phyloP scores from a whole-genome alignment of 345 rosid species.

The Aegle marmelos region DNA sequence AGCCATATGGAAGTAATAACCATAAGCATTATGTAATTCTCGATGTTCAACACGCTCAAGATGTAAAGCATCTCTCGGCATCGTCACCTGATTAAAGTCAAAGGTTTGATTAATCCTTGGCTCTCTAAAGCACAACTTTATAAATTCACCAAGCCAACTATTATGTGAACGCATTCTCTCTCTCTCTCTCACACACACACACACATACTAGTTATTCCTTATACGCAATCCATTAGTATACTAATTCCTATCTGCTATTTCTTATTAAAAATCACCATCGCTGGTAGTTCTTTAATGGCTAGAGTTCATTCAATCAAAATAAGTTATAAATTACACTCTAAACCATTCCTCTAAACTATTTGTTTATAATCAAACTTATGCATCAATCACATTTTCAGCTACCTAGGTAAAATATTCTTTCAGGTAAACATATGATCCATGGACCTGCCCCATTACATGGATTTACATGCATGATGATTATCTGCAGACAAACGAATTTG shows the following conservation, averaged over 20 bases:
- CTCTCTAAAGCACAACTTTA: background rate
- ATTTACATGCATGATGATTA: background rate
- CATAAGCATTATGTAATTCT: conserved; percentile 92
- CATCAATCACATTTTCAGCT: background rate
- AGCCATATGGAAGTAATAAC: conserved; percentile 96
- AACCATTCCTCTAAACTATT: background rate
- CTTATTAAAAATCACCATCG: background rate
- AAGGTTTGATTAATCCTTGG: conserved; percentile 11
- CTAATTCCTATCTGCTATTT: background rate
- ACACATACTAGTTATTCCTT: background rate
- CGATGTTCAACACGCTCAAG: conserved; percentile 80
- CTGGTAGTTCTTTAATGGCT: background rate
- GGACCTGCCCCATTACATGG: background rate
- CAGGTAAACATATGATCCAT: background rate
- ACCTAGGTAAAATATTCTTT: background rate
- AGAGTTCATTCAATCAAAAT: background rate
- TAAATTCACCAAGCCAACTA: background rate
- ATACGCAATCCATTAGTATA: background rate
- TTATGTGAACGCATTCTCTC: background rate
- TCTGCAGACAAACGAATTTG: background rate
- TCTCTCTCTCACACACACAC: too few species aligned
- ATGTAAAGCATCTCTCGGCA: conserved; percentile 98
- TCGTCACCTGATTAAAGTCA: conserved; percentile 54
- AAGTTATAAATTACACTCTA: background rate
- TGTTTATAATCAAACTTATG: background rate